phyloP scores from a whole-genome alignment of 352 stramenopile species.

The Phytophthora chlamydospora region DNA sequence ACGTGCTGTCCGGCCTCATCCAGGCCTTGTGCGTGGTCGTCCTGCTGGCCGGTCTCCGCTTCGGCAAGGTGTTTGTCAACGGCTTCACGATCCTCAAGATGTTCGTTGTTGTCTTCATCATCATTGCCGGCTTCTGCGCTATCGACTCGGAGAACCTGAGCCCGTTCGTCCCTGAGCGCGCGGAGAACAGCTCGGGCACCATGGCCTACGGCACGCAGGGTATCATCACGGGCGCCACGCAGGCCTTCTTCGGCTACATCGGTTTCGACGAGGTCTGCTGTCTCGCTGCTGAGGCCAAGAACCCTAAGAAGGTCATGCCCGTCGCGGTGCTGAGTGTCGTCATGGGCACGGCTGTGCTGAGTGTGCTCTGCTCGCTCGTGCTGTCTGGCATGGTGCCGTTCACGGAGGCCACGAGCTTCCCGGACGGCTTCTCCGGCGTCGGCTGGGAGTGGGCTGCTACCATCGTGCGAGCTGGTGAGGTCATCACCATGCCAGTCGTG shows the following conservation, averaged over 20 bases:
- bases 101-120: constrained; percentile 88
- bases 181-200: constrained; percentile 25
- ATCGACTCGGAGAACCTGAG: constrained; percentile 76
- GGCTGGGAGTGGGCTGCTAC: constrained; percentile 33
- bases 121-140: constrained; percentile 77
- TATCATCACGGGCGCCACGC: constrained; percentile 82
- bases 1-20: constrained; percentile 49
- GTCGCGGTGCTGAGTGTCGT: constrained; percentile 84
- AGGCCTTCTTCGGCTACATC: constrained; percentile 94
- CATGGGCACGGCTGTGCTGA: constrained; percentile 63
- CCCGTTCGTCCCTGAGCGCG: constrained; percentile 61
- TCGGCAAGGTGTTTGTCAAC: constrained; percentile 83
- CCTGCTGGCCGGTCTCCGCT: constrained; percentile 67
- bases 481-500: constrained; percentile 87
- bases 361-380: constrained; percentile 68
- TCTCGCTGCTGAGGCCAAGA: constrained; percentile 78
- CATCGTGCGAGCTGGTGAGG: constrained; percentile 42
- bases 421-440: constrained; percentile 30
- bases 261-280: constrained; percentile 95
- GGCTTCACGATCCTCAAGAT: constrained; percentile 74
- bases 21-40: constrained; percentile 59
- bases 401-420: constrained; percentile 38
- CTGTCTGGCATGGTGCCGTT: constrained; percentile 77
- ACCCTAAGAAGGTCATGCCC: constrained; percentile 80
- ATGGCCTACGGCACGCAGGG: constrained; percentile 57